Base-by-base conservation (phyloP, 306 rosid species). In the Rosa lucieae region DNA sequence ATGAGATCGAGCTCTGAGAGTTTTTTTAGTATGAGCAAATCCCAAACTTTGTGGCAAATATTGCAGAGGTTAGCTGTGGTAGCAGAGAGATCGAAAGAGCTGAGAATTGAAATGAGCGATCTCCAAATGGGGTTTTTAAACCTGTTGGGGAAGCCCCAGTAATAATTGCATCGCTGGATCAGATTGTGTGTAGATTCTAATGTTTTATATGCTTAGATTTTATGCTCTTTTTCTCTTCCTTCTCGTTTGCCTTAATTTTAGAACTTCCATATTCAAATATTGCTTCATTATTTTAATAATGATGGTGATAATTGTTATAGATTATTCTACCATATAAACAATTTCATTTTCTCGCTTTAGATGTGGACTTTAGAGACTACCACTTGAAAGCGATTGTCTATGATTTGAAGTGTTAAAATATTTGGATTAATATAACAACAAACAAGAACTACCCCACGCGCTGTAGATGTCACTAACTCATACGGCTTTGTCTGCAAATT, bases 121-220 rank as follows among this genome's bases (percentile, higher is more conserved):
- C 91, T 90, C 82, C 66, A 74, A 66, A 73, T 39, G 59, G 67
- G 76, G 81, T 87, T 86, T 88, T 88, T 87, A 84, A 89, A 84
- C 89, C 84, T 78, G 81, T 70, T 83, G 83, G 69, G 78, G 76
- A 67, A 21, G 26, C 67, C 80, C 81, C 81, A 79, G 86, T 89
- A 88, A 95, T 91, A 84, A 89, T 95, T 89, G 98, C 97, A 86
- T 91, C 90, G 99, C 97, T 96, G 99, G 97, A 93, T 90, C 94
- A 86, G 99, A 93, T 93, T 93, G 92, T 90, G 87, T 87, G 32
- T 88, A 85, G 93, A 95, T 92, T 85, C 91, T 76, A 75, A 85
- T 86, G 82, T 82, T 85, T 81, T 85, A 82, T 89, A 87, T 87
- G 86, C 92, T 83, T 95, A 90, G 97, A 92, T 93, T 91, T 93